Conservation (phyloP, 108 stramenopile species). For the Skeletonema marinoi region DNA sequence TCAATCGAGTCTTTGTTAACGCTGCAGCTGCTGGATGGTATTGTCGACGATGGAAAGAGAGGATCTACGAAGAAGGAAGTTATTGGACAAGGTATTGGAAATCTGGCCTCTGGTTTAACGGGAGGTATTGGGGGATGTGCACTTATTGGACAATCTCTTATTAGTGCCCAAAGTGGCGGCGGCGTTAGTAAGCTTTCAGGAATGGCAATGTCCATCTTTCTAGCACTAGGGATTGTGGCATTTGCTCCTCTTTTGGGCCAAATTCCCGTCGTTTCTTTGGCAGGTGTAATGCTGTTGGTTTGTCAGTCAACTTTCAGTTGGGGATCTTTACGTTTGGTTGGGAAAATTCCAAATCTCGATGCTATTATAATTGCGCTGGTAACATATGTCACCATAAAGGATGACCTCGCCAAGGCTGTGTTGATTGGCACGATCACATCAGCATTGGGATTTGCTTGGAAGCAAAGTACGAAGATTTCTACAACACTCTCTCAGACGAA, state of each 20-base stretch:
- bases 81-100: slow-evolving; percentile 75
- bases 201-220: slow-evolving; percentile 73
- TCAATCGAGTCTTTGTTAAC: slow-evolving; percentile 75
- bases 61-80: slow-evolving; percentile 72
- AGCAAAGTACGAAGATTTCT: slow-evolving; percentile 60
- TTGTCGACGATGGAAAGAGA: slow-evolving; percentile 75
- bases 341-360: slow-evolving; percentile 79
- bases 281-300: slow-evolving; percentile 81
- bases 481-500: slow-evolving; percentile 29
- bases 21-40: slow-evolving; percentile 78
- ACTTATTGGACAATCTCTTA: slow-evolving; percentile 80
- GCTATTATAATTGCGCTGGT: slow-evolving; percentile 72
- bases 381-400: slow-evolving; percentile 57
- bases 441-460: slow-evolving; percentile 79
- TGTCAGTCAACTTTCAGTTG: slow-evolving; percentile 84
- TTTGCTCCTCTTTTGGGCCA: slow-evolving; percentile 72
- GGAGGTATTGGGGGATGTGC: slow-evolving; percentile 88
- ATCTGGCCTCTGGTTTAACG: slow-evolving; percentile 65
- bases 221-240: slow-evolving; percentile 36
- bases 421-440: slow-evolving; percentile 63
- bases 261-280: slow-evolving; percentile 70
- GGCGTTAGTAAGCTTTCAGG: slow-evolving; percentile 62
- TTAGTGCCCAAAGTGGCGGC: slow-evolving; percentile 83
- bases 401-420: slow-evolving; percentile 79
- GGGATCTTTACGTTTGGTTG: slow-evolving; percentile 64